Evolutionary conservation across 495 filamentous ascomycete species (phyloP).

Genomic region (Apodospora peruviana): DNA sequence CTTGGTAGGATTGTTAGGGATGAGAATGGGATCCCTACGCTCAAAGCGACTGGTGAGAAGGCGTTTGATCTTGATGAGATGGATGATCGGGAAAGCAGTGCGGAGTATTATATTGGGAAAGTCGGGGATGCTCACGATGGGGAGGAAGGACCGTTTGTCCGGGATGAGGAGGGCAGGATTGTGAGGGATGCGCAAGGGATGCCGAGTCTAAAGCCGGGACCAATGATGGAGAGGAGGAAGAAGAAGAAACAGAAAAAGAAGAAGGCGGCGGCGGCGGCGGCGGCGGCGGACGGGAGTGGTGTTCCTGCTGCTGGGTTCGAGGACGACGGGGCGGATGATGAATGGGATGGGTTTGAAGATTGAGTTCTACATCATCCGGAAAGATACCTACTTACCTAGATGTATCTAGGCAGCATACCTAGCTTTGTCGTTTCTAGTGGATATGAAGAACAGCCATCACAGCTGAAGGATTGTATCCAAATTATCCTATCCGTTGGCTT

Average conservation of each 20-base stretch:
- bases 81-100: constrained; percentile 23
- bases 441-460: too few species aligned
- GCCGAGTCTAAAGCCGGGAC: constrained; percentile 26
- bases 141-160: constrained; percentile 23
- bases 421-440: too few species aligned
- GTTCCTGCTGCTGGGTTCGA: constrained; percentile 8
- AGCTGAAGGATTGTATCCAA: too few species aligned
- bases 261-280: neutral
- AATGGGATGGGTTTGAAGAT: constrained; percentile 47
- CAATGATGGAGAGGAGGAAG: neutral
- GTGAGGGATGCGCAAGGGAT: constrained; percentile 30
- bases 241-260: neutral
- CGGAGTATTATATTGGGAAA: constrained; percentile 13
- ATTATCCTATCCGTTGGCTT: too few species aligned
- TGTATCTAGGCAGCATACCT: too few species aligned
- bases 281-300: neutral
- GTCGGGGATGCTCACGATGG: constrained; percentile 5
- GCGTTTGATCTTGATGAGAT: constrained; percentile 14
- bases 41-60: constrained; percentile 26
- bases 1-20: constrained; percentile 33
- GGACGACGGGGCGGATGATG: constrained; percentile 23
- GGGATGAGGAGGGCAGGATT: constrained; percentile 25
- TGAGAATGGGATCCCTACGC: constrained; percentile 30
- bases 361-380: constrained; percentile 11
- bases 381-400: too few species aligned